phyloP scores from a whole-genome alignment of 345 rosid species.

The Melaleuca quinquenervia region DNA sequence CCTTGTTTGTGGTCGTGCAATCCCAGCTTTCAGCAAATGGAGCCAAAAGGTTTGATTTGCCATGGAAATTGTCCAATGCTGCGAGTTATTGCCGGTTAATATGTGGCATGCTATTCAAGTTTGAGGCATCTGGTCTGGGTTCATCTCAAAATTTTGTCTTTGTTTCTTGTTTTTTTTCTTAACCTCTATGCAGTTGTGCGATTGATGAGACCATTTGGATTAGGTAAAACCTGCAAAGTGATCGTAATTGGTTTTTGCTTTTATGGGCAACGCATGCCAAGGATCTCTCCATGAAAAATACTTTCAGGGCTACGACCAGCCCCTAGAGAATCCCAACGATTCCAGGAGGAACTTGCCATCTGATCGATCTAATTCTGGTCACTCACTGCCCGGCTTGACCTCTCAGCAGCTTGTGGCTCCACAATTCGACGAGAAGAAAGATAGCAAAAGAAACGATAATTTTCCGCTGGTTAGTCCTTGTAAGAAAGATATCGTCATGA shows the following conservation, averaged over 20 bases:
- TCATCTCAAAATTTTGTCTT: background rate
- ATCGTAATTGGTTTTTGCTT: background rate
- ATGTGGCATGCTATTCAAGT: background rate
- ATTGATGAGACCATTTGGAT: constrained; percentile 2
- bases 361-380: constrained; percentile 8
- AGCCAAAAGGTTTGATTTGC: background rate
- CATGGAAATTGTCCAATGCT: background rate
- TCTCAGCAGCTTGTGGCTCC: constrained; percentile 7
- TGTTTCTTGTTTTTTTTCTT: background rate
- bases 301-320: constrained; percentile 29
- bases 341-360: constrained; percentile 13
- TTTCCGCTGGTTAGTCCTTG: constrained; percentile 24
- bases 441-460: constrained; percentile 14
- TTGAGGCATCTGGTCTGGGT: background rate
- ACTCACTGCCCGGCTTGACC: constrained; percentile 4
- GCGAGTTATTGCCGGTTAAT: background rate
- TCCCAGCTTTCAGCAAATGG: background rate
- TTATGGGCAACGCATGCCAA: constrained; percentile 52
- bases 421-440: constrained; percentile 10
- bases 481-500: constrained; percentile 58
- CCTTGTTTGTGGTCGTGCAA: background rate
- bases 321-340: constrained; percentile 24
- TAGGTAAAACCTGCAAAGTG: constrained; percentile 8
- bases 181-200: background rate
- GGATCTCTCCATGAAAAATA: constrained; percentile 29